Conservation (phyloP, 345 rosid species). For the Corymbia maculata region DNA sequence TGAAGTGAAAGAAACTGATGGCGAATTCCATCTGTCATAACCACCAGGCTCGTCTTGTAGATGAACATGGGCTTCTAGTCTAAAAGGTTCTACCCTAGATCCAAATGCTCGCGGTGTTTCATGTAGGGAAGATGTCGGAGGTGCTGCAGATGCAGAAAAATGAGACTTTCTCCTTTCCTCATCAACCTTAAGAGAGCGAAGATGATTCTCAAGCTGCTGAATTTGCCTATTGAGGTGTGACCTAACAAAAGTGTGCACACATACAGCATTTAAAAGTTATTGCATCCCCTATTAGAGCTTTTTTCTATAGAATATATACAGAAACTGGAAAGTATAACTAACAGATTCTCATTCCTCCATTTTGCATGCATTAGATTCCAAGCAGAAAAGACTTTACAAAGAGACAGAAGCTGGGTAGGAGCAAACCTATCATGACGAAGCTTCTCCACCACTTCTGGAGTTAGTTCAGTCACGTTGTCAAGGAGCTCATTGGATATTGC, state of each 20-base stretch:
- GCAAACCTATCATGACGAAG: conserved; percentile 85
- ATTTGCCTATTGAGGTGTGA: conserved; percentile 71
- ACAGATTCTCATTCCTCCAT: neutral
- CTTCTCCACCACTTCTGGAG: conserved; percentile 51
- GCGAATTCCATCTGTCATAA: conserved; percentile 40
- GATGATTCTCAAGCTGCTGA: conserved; percentile 59
- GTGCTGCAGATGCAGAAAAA: conserved; percentile 47
- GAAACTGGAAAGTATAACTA: neutral
- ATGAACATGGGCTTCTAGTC: conserved; percentile 35
- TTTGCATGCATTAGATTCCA: neutral
- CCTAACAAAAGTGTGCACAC: conserved; percentile 23
- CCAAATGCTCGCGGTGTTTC: conserved; percentile 59
- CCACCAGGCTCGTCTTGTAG: conserved; percentile 28
- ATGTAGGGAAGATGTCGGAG: conserved; percentile 21
- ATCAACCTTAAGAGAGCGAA: conserved; percentile 13
- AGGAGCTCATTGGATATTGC: conserved; percentile 88
- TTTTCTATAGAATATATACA: neutral
- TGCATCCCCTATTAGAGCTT: neutral
- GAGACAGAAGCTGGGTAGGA: neutral
- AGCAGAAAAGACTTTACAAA: neutral
- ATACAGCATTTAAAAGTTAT: neutral
- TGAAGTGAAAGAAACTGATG: conserved; percentile 48
- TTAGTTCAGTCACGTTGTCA: conserved; percentile 57
- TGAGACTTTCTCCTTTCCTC: conserved; percentile 57
- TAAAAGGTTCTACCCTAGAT: conserved; percentile 23